phyloP scores from a whole-genome alignment of 768 basidiomycete species.

The Lyophyllum semitale region DNA sequence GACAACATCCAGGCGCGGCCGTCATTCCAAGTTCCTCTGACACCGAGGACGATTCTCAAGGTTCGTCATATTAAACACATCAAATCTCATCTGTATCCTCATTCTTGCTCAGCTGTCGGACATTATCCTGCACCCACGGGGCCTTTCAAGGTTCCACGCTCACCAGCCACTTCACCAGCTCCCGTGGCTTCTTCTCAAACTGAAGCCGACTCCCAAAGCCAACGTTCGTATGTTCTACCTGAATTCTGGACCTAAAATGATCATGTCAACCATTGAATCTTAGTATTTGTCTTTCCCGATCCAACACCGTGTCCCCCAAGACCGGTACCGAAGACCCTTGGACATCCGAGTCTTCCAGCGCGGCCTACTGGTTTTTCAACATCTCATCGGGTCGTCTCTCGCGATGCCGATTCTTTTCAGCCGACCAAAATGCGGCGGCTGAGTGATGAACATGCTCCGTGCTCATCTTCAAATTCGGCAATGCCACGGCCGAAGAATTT shows the following conservation, averaged over 20 bases:
- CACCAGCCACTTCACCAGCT: slow-evolving; percentile 10
- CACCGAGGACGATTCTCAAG: slow-evolving; percentile 43
- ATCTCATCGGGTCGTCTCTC: slow-evolving; percentile 14
- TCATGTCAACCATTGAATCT: not conserved
- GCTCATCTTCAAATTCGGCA: too few relatives aligned
- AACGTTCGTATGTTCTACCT: slow-evolving; percentile 6
- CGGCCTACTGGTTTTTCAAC: not conserved
- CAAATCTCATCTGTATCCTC: not conserved
- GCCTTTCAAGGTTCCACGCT: slow-evolving; percentile 10
- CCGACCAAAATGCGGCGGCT: slow-evolving; percentile 17
- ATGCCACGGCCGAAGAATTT: not conserved
- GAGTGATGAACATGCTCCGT: not conserved
- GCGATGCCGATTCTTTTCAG: slow-evolving; percentile 11
- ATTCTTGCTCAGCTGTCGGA: slow-evolving; percentile 3
- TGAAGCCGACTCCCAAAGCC: slow-evolving; percentile 22
- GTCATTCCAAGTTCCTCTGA: slow-evolving; percentile 30
- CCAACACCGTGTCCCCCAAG: slow-evolving; percentile 14
- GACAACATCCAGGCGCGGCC: slow-evolving; percentile 12
- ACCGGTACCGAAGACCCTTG: not conserved
- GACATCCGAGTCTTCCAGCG: not conserved
- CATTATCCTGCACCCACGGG: not conserved
- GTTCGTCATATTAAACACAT: slow-evolving; percentile 13
- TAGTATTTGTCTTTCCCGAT: slow-evolving; percentile 15
- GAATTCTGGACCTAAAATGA: not conserved
- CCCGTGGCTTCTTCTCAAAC: slow-evolving; percentile 17